Conservation (phyloP, 352 stramenopile genomes). For the Peronosclerospora sorghi region DNA sequence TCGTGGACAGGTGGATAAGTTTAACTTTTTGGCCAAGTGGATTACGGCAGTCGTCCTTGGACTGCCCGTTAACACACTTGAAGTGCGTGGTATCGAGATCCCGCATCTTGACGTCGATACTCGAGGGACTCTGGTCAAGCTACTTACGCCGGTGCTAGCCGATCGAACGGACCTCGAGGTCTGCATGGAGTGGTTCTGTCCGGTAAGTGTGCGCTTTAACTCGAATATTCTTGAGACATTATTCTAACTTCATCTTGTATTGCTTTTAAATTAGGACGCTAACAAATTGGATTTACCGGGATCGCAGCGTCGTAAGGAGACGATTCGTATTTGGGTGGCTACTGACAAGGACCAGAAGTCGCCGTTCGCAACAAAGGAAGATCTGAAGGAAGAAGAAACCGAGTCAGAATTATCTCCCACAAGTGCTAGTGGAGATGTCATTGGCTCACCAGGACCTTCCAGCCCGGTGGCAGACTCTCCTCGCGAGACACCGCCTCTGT, state of each 20-base stretch:
- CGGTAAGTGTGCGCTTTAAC: slow-evolving; percentile 25
- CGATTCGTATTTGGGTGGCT: slow-evolving; percentile 78
- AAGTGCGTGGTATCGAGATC: slow-evolving; percentile 80
- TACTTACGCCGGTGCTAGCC: slow-evolving; percentile 72
- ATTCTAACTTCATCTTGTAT: slow-evolving; percentile 4
- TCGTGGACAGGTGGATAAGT: slow-evolving; percentile 78
- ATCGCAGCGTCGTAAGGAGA: slow-evolving; percentile 55
- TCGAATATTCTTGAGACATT: slow-evolving; percentile 3
- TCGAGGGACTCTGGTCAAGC: slow-evolving; percentile 54
- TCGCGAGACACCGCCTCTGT: slow-evolving; percentile 32
- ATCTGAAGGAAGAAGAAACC: slow-evolving; percentile 48
- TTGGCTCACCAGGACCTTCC: slow-evolving; percentile 37
- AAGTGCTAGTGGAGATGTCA: slow-evolving; percentile 29
- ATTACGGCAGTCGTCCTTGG: slow-evolving; percentile 71
- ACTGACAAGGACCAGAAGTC: slow-evolving; percentile 83
- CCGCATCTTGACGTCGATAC: slow-evolving; percentile 63
- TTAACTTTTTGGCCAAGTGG: slow-evolving; percentile 82
- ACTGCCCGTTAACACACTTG: slow-evolving; percentile 48
- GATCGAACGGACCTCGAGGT: slow-evolving; percentile 77
- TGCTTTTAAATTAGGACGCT: slow-evolving; percentile 28
- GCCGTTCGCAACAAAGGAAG: slow-evolving; percentile 42
- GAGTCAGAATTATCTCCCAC: slow-evolving; percentile 49
- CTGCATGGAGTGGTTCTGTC: slow-evolving; percentile 84
- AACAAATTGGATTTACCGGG: slow-evolving; percentile 49
- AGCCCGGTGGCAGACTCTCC: slow-evolving; percentile 36